Base-by-base conservation (phyloP, 75 land plant species). In the Adiantum capillusveneris region DNA sequence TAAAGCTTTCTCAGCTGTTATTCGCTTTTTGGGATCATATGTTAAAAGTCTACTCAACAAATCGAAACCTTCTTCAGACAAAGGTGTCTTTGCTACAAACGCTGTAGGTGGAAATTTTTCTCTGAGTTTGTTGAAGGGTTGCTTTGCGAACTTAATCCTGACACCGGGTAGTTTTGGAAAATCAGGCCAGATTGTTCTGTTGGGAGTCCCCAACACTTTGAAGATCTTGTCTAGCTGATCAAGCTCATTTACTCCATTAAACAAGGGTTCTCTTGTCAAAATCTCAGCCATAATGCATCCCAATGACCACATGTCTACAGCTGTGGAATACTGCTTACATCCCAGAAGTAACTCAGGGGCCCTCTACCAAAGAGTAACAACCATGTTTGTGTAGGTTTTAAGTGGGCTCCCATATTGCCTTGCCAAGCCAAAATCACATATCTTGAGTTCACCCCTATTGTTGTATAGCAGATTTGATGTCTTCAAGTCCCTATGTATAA, bases 201-300 rank as follows among this genome's bases (percentile, higher is more conserved):
- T 90, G 34, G 99, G 99, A 12, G 99, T 95, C 31, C 99, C 99
- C 55, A 95, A 76, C 19, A 60, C 80, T 65, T 73, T 75, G 49
- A 86, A 95, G 59, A 92, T 87, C 95, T 87, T 95, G 68, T 90
- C 88, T 52, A 95, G 73, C 53, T 95, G 88, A 60, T 90, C 97
- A 59, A 87, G 29, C 51, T 85, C 97, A 56, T 76, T 76, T 64
- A 84, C 87, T 37, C 99, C 99, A 59, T 56, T 72, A 51, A 95
- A 95, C n/a, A 95, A 52, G 6, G 99, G 92, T 63, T 90, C 78
- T 53, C 87, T 86, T 42, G 92, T 77, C 29, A 95, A 69, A 22
- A 95, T 58, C 68, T 95, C 99, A 48, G 97, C 99, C 99, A 95
- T 95, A 30, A 95, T 90, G 50, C 99, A 95, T 16, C 99, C 99